A percentile compares a stretch with the other conserved stretches of the same genome.
These are phyloP conservation scores for Aspergillus nanangensis DNA, from an alignment of 495 filamentous ascomycete species.

Conservation along the genomic window DNA sequence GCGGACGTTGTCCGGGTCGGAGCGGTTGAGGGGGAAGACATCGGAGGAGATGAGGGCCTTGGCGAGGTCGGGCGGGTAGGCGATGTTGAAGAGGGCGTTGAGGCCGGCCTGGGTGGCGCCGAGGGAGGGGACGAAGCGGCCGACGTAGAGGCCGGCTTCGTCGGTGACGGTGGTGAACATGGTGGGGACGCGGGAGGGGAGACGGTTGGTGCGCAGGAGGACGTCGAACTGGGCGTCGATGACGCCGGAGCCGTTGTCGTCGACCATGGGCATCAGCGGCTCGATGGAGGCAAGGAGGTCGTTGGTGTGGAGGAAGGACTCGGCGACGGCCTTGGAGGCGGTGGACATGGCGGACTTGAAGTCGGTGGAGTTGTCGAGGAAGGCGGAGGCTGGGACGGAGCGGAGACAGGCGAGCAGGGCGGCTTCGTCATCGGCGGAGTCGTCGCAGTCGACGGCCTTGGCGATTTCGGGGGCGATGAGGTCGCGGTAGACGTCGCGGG, in stretches of 20 bases:
- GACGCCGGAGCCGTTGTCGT: slow-evolving; percentile 18
- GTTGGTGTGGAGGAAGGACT: slow-evolving; percentile 16
- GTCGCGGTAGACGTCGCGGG: slow-evolving; percentile 18
- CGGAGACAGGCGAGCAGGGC: slow-evolving; percentile 21
- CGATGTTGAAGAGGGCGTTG: slow-evolving; percentile 8
- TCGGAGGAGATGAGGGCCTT: slow-evolving; percentile 11
- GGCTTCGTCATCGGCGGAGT: slow-evolving; percentile 9
- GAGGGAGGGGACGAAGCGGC: slow-evolving; percentile 9
- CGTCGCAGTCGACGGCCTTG: slow-evolving; percentile 21
- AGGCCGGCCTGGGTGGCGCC: slow-evolving; percentile 10
- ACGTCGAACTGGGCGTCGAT: slow-evolving; percentile 27
- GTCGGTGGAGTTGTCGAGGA: slow-evolving; percentile 21
- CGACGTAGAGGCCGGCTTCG: slow-evolving; percentile 21
- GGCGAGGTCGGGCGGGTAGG: slow-evolving; percentile 14
- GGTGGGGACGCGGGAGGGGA: slow-evolving; percentile 22
- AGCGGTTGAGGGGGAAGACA: slow-evolving; percentile 12
- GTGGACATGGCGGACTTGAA: slow-evolving; percentile 8
- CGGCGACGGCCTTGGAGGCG: slow-evolving; percentile 6
- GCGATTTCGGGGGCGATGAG: slow-evolving; percentile 17
- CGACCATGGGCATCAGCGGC: slow-evolving; percentile 25
- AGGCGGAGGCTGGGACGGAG: slow-evolving; percentile 17
- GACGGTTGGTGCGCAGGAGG: slow-evolving; percentile 12
- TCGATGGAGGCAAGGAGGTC: slow-evolving; percentile 21
- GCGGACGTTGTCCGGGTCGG: slow-evolving; percentile 17
- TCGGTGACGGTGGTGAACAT: slow-evolving; percentile 26